phyloP scores from a whole-genome alignment of 495 filamentous ascomycete species.

The Lepraria neglecta region DNA sequence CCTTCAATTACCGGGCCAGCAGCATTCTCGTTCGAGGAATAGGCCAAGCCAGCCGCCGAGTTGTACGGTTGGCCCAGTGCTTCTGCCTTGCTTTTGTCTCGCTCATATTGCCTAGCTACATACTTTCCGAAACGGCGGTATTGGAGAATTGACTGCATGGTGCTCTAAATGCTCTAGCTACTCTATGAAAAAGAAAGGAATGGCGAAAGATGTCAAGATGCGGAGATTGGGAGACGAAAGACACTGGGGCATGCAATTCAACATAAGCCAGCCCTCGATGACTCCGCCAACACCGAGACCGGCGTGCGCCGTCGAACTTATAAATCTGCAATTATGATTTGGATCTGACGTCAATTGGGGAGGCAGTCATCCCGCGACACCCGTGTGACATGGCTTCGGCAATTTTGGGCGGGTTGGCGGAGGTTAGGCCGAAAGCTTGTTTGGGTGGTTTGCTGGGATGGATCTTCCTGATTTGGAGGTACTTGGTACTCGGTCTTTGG shows the following conservation, averaged over 20 bases:
- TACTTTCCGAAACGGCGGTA: slow-evolving; percentile 38
- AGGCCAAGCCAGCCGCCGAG: background rate
- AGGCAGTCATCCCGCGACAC: background rate
- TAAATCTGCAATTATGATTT: too few relatives aligned
- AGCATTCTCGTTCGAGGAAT: background rate
- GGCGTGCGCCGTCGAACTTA: too few relatives aligned
- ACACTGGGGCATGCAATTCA: too few relatives aligned
- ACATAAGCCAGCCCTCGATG: too few relatives aligned
- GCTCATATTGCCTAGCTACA: slow-evolving; percentile 32
- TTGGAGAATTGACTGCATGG: slow-evolving; percentile 38
- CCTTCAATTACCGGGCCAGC: background rate
- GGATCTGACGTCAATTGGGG: background rate
- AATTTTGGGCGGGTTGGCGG: background rate
- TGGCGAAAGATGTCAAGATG: too few relatives aligned
- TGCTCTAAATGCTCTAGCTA: background rate
- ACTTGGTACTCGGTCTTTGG: too few relatives aligned
- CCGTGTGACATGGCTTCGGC: slow-evolving; percentile 1
- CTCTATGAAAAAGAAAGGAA: too few relatives aligned
- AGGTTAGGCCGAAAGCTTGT: background rate
- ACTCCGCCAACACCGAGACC: too few relatives aligned
- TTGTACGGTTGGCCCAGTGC: slow-evolving; percentile 9
- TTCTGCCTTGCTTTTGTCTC: slow-evolving; percentile 21
- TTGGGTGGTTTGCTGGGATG: too few relatives aligned
- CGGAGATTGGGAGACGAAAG: too few relatives aligned
- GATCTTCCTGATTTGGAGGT: too few relatives aligned